A percentile compares a stretch with the other conserved stretches of the same genome.
Conservation (phyloP, 164 flowering plant species). For the Cinnamomum chago region DNA sequence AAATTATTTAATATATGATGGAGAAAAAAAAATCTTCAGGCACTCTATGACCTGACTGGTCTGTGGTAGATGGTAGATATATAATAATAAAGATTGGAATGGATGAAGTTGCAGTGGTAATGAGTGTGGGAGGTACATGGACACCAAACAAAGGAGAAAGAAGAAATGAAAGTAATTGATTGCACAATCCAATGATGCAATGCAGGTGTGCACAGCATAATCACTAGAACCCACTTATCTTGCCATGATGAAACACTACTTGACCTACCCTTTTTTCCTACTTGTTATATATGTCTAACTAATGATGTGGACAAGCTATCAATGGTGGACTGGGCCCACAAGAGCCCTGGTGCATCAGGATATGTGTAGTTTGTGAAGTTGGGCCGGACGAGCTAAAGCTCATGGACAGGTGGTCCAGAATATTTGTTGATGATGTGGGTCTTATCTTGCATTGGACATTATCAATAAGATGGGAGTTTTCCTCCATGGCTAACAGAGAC, state of each 20-base stretch:
- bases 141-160: neutral
- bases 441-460: no score
- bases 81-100: neutral
- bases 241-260: neutral
- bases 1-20: no score
- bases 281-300: no score
- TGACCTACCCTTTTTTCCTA: neutral
- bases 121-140: neutral
- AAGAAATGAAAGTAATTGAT: neutral
- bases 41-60: neutral
- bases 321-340: neutral
- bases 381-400: no score
- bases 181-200: neutral
- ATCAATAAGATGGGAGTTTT: no score
- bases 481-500: no score
- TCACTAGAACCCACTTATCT: neutral
- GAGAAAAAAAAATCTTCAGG: neutral
- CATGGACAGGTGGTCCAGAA: no score
- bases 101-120: neutral
- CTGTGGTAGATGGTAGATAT: neutral
- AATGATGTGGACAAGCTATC: neutral
- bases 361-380: no score
- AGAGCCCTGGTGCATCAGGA: neutral
- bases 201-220: neutral
- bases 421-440: no score